These are phyloP conservation scores for Rhinocladiella mackenziei DNA, from an alignment of 2,329 filamentous ascomycete genomes.

Conservation along the genomic window DNA sequence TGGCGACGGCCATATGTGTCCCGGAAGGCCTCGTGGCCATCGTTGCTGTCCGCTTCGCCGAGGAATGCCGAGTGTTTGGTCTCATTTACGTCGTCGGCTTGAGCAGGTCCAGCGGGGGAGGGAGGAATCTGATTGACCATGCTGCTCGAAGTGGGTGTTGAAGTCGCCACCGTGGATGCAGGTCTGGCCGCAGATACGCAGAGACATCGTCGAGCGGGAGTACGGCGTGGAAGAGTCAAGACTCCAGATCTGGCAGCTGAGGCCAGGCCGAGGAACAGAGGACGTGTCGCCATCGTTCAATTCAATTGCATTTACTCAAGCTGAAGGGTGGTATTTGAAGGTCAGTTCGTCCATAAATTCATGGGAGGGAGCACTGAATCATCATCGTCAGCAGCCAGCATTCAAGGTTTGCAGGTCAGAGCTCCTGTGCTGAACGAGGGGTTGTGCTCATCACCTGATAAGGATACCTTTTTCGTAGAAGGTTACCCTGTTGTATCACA, in stretches of 20 bases:
- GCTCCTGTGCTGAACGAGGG: slow-evolving; percentile 3
- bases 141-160: slow-evolving; percentile 5
- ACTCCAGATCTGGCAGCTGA: slow-evolving; percentile 3
- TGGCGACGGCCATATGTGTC: slow-evolving; percentile 14
- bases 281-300: slow-evolving; percentile 18
- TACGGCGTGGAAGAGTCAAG: background rate
- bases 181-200: slow-evolving; percentile 7
- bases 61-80: slow-evolving; percentile 22
- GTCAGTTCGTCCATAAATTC: too few relatives aligned
- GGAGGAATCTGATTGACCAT: slow-evolving; percentile 10
- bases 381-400: too few relatives aligned
- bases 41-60: slow-evolving; percentile 27
- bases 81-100: slow-evolving; percentile 10
- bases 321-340: background rate
- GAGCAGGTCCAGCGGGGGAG: slow-evolving; percentile 1
- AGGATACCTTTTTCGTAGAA: background rate
- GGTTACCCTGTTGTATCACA: background rate
- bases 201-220: slow-evolving; percentile 3
- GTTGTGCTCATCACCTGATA: background rate
- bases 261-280: slow-evolving; percentile 12
- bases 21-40: slow-evolving; percentile 19
- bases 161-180: slow-evolving; percentile 10
- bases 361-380: background rate
- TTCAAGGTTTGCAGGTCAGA: background rate
- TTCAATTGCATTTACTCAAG: background rate